These are phyloP conservation scores for Globisporangium carolinianum DNA, from an alignment of 352 stramenopile genomes.

Conservation along the genomic window DNA sequence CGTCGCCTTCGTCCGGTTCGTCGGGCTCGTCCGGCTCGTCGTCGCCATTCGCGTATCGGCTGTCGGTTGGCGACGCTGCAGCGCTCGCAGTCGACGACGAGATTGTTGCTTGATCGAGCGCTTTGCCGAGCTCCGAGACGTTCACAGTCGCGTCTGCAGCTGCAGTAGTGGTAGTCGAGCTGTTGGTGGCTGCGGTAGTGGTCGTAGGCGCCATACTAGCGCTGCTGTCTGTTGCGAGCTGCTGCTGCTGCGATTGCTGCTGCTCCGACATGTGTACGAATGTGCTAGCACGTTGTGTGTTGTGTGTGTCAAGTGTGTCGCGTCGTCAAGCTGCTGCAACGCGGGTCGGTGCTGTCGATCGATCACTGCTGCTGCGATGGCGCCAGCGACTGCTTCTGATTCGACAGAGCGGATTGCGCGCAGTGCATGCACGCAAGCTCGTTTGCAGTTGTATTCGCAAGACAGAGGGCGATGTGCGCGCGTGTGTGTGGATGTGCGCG, in stretches of 20 bases:
- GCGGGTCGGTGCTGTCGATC: too few species aligned
- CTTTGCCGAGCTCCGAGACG: slow-evolving; percentile 69
- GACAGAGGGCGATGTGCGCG: too few species aligned
- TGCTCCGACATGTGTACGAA: background rate
- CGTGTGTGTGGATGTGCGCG: background rate
- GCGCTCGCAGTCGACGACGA: slow-evolving; percentile 31
- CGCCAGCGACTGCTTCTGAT: too few species aligned
- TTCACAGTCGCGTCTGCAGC: slow-evolving; percentile 15
- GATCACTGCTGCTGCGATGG: too few species aligned
- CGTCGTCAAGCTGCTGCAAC: background rate
- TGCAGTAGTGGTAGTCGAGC: background rate
- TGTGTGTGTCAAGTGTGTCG: background rate
- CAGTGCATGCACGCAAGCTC: too few species aligned
- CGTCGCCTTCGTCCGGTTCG: slow-evolving; percentile 8
- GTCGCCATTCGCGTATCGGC: slow-evolving; percentile 1
- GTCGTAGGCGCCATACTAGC: too few species aligned
- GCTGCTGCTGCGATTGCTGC: background rate
- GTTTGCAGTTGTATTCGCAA: too few species aligned
- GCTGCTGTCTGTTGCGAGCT: background rate
- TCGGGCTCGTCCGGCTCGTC: slow-evolving; percentile 11
- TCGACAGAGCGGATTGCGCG: too few species aligned
- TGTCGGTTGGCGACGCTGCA: background rate
- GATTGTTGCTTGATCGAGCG: slow-evolving; percentile 69
- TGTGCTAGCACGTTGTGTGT: background rate
- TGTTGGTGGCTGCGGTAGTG: slow-evolving; percentile 5